Evolutionary conservation across 2,329 filamentous ascomycete species (phyloP), one percentile per base, ranked within the genome.

Genomic region (Kalaharituber pfeilii): DNA sequence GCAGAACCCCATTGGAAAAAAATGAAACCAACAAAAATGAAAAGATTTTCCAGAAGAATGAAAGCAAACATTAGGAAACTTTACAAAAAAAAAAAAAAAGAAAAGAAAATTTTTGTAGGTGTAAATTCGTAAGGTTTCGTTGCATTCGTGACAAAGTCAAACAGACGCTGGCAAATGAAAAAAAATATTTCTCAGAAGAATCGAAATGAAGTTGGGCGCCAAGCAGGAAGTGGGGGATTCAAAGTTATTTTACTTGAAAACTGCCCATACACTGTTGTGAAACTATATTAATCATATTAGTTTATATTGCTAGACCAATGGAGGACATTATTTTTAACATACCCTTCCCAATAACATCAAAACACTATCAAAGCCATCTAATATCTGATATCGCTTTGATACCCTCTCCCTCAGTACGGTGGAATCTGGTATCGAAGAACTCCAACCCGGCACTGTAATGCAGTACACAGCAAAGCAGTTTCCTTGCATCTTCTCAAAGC

Each of bases 401-500:
- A 49, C 52, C 6, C 42, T 42, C 28, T 39, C 51, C 47, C 55
- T 56, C 18, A 57, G n/a, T 20, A 50, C 49, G 44, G 53, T 27
- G 25, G 56, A 49, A 49, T 56, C 50, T n/a, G 53, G 53, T 13
- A 42, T 27, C 8, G 49, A 24, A 13, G 52, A 49, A 5, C 53
- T 50, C 53, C 55, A 30, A 7, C 26, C 36, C 27, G 56, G 56
- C 18, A 57, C 27, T n/a, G 56, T 55, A 15, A 57, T 45, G 15
- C 55, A 33, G 36, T 57, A 57, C 18, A 57, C 56, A n/a, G 56
- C 53, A 51, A 57, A 57, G 53, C 56, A 55, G 33, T 57, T 57
- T 28, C 56, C 56, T 28, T 57, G 56, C 25, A 55, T 30, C 18
- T 57, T 57, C 56, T 57, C 56, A 27, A 57, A 57, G 13, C 53